These are phyloP conservation scores for Aureobasidium namibiae DNA, from an alignment of 2,329 filamentous ascomycete genomes.

Conservation along the genomic window DNA sequence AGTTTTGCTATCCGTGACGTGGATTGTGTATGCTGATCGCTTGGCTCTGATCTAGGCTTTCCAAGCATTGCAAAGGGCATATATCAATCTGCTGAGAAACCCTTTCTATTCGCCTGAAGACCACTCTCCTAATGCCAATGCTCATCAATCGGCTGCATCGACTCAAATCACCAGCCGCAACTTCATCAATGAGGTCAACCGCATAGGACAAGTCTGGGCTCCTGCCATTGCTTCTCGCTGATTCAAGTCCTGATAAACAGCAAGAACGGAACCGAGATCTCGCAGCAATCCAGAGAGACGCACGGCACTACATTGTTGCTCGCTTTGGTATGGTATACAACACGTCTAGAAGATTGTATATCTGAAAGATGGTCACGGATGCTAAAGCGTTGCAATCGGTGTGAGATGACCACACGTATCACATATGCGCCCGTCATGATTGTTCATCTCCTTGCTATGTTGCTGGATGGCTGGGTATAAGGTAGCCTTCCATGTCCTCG, in stretches of 20 bases:
- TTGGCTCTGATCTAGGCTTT: constrained; percentile 53
- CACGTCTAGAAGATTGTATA: neutral
- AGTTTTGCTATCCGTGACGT: constrained; percentile 20
- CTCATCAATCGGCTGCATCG: constrained; percentile 35
- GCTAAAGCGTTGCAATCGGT: neutral
- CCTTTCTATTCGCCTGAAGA: constrained; percentile 91
- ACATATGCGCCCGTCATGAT: no score
- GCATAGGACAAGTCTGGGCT: constrained; percentile 78
- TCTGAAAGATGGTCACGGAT: neutral
- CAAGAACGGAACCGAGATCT: neutral
- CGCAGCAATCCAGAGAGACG: neutral
- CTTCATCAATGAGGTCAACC: constrained; percentile 74
- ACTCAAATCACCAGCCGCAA: constrained; percentile 70
- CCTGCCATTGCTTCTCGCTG: constrained; percentile 49
- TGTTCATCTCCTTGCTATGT: no score
- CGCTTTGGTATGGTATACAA: neutral
- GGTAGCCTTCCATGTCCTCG: no score
- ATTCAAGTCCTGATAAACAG: neutral
- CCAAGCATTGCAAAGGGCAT: constrained; percentile 84
- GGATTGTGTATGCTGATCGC: neutral
- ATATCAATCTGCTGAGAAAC: constrained; percentile 81
- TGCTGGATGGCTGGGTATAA: no score
- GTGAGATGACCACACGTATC: neutral
- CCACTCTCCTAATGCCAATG: constrained; percentile 53
- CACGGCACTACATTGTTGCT: no score